These are phyloP conservation scores for Ophiostoma montium DNA, from an alignment of 2,329 filamentous ascomycete genomes.

Conservation along the genomic window DNA sequence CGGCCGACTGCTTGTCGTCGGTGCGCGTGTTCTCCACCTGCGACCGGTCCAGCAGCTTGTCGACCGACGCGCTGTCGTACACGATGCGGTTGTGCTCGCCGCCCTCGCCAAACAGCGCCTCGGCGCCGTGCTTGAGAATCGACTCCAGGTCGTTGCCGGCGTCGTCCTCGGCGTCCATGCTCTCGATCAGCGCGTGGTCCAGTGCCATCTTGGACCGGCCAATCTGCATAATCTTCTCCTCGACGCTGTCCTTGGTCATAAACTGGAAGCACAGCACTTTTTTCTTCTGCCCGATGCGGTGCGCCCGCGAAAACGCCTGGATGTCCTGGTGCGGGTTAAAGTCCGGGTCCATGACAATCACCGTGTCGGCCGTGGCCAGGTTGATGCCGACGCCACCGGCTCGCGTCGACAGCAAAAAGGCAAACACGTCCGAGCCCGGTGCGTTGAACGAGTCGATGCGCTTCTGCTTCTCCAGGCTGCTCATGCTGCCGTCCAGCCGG, in stretches of 20 bases:
- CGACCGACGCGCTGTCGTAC: conserved; percentile 73
- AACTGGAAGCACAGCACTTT: conserved; percentile 93
- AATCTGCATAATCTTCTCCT: conserved; percentile 94
- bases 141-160: conserved; percentile 69
- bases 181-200: conserved; percentile 88
- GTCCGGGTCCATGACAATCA: conserved; percentile 93
- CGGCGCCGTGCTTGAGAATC: conserved; percentile 75
- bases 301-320: conserved; percentile 84
- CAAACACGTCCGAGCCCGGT: conserved; percentile 68
- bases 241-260: conserved; percentile 75
- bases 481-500: conserved; percentile 74
- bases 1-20: conserved; percentile 42
- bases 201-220: conserved; percentile 92
- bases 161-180: conserved; percentile 73
- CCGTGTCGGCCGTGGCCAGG: conserved; percentile 88
- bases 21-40: conserved; percentile 59
- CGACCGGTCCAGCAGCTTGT: conserved; percentile 78
- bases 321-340: conserved; percentile 98
- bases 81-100: conserved; percentile 56
- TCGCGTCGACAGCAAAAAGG: conserved; percentile 83
- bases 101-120: conserved; percentile 69
- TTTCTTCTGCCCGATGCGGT: conserved; percentile 91
- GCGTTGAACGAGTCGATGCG: conserved; percentile 90
- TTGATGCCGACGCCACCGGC: conserved; percentile 97
- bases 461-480: conserved; percentile 78